Percentiles rank a stretch among this genome's conserved stretches.
Evolutionary conservation across 2,329 filamentous ascomycete species (phyloP).

Genomic region (Curvularia sp.): DNA sequence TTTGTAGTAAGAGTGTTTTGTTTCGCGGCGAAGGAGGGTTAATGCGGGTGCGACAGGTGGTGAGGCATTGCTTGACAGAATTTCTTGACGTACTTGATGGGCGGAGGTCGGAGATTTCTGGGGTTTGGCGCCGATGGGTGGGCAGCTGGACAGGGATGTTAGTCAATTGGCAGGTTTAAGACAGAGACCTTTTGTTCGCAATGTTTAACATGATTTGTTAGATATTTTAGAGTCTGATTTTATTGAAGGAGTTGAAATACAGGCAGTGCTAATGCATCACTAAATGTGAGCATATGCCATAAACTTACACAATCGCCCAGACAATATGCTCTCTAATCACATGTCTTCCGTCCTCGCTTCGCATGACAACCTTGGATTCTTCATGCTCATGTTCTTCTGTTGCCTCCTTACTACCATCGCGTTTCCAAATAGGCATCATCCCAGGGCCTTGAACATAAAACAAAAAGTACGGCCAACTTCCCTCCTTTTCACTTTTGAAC

Average conservation of each 20-base stretch:
- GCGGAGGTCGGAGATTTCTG: conserved; percentile 5
- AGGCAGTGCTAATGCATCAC: too few species aligned
- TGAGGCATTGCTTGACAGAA: not conserved
- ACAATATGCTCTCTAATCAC: conserved; percentile 15
- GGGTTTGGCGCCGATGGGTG: not conserved
- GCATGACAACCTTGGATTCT: not conserved
- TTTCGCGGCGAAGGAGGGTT: not conserved
- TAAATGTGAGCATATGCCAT: too few species aligned
- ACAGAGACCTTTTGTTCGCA: not conserved
- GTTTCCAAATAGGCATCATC: not conserved
- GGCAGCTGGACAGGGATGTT: not conserved
- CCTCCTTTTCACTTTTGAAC: conserved; percentile 20
- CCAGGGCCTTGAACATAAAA: conserved; percentile 14
- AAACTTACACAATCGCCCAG: not conserved
- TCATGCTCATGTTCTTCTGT: not conserved
- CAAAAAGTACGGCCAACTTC: conserved; percentile 21
- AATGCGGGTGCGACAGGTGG: not conserved
- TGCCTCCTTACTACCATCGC: too few species aligned
- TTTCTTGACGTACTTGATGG: conserved; percentile 12
- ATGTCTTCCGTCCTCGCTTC: conserved; percentile 6
- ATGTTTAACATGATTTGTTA: not conserved
- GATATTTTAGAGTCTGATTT: too few species aligned
- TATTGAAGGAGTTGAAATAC: too few species aligned
- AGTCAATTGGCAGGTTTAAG: not conserved
- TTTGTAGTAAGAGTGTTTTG: not conserved